Evolutionary conservation across 106 monocot species (phyloP).

Genomic region (Dioscorea zingiberensis): DNA sequence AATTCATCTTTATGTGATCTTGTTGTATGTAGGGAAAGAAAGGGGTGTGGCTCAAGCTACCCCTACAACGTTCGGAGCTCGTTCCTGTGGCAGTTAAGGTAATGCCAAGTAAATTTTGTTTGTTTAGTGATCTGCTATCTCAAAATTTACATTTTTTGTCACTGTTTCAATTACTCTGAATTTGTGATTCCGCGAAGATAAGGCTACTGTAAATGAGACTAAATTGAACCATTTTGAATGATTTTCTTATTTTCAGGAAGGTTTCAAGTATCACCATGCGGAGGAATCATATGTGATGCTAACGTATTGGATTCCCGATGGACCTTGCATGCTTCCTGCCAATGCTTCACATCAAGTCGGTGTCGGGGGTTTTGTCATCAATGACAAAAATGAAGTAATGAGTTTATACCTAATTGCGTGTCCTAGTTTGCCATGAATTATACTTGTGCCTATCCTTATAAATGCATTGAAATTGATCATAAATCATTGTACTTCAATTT

Average conservation of each 20-base stretch:
- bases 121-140: too few relatives aligned
- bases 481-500: too few relatives aligned
- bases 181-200: too few relatives aligned
- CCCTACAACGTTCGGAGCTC: constrained; percentile 56
- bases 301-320: constrained; percentile 84
- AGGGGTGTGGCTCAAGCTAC: constrained; percentile 88
- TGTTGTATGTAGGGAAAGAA: constrained; percentile 62
- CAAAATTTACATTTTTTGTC: too few relatives aligned
- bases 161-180: too few relatives aligned
- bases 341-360: constrained; percentile 95
- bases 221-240: not conserved
- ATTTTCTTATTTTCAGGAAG: constrained; percentile 45
- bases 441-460: too few relatives aligned
- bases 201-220: too few relatives aligned
- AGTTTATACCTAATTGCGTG: not conserved
- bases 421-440: too few relatives aligned
- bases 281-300: constrained; percentile 83
- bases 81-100: constrained; percentile 86
- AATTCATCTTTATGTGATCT: not conserved
- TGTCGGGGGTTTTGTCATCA: constrained; percentile 79
- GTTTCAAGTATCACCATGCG: constrained; percentile 89
- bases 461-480: too few relatives aligned
- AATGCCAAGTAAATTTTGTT: too few relatives aligned
- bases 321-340: constrained; percentile 76
- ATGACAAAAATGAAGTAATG: constrained; percentile 68